phyloP scores from a whole-genome alignment of 202 grass and related monocot genomes.

The Elaeis oleifera region DNA sequence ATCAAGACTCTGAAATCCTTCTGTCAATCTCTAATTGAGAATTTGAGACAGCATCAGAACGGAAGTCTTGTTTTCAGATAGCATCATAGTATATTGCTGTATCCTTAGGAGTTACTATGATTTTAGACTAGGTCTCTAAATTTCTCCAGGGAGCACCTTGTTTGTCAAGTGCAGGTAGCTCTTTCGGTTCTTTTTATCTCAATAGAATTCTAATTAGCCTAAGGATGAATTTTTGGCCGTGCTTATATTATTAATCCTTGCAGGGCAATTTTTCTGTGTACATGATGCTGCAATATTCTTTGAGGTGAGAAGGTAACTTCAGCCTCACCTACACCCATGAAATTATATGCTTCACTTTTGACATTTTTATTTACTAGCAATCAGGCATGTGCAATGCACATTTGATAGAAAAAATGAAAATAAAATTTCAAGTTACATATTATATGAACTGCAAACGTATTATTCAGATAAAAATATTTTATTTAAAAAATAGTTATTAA shows the following conservation, averaged over 20 bases:
- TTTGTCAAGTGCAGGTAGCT: conserved; percentile 36
- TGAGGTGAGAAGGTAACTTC: conserved; percentile 51
- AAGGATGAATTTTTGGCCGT: neutral
- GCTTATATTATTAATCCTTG: conserved; percentile 26
- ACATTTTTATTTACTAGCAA: too few species aligned
- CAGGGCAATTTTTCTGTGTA: conserved; percentile 56
- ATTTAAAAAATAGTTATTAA: too few species aligned
- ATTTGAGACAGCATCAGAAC: conserved; percentile 84
- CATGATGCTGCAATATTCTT: conserved; percentile 35
- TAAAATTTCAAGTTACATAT: too few species aligned
- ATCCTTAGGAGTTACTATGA: too few species aligned
- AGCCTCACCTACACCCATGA: neutral
- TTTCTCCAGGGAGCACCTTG: neutral
- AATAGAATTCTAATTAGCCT: too few species aligned
- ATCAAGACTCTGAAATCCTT: conserved; percentile 71
- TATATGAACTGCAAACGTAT: too few species aligned
- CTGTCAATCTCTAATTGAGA: conserved; percentile 78
- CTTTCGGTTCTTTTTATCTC: neutral
- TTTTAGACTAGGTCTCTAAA: too few species aligned
- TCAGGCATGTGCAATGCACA: too few species aligned
- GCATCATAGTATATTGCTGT: conserved; percentile 22
- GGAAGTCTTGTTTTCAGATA: conserved; percentile 95
- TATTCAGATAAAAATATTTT: too few species aligned
- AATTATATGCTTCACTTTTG: neutral
- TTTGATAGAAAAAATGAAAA: too few species aligned